Conservation (phyloP, 441 rosid species). For the Biscutella laevigata region DNA sequence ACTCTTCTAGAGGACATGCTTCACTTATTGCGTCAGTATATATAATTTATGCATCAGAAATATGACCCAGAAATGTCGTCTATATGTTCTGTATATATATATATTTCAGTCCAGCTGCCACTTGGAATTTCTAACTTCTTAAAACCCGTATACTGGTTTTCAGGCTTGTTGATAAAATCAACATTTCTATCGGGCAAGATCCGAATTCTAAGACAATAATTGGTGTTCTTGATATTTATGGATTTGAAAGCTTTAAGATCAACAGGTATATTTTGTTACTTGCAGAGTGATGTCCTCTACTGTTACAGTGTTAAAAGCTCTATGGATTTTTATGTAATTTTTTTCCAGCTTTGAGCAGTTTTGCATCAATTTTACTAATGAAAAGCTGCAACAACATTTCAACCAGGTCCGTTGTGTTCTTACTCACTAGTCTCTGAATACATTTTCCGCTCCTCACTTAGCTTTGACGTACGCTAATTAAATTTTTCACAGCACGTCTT, state of each 20-base stretch:
- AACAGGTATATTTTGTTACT: slow-evolving; percentile 43
- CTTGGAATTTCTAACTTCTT: neutral
- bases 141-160: neutral
- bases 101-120: neutral
- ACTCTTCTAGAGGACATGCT: neutral
- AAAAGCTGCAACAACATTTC: slow-evolving; percentile 98
- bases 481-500: slow-evolving; percentile 79
- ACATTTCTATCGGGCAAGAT: slow-evolving; percentile 71
- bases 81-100: no score
- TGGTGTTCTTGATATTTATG: slow-evolving; percentile 79
- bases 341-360: slow-evolving; percentile 93
- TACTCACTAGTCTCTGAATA: slow-evolving; percentile 1
- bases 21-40: slow-evolving; percentile 6
- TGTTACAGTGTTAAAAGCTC: neutral
- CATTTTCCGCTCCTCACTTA: slow-evolving; percentile 8
- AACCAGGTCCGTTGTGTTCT: slow-evolving; percentile 60
- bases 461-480: slow-evolving; percentile 17
- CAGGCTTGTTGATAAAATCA: slow-evolving; percentile 78
- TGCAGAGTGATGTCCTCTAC: slow-evolving; percentile 2
- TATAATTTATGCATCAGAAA: slow-evolving; percentile 2
- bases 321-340: slow-evolving; percentile 3
- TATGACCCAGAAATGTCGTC: neutral
- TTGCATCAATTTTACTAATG: slow-evolving; percentile 98
- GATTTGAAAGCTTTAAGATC: slow-evolving; percentile 67
- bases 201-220: slow-evolving; percentile 58